Base-by-base conservation (phyloP, 805 yeast species). In the Lachancea sp. region DNA sequence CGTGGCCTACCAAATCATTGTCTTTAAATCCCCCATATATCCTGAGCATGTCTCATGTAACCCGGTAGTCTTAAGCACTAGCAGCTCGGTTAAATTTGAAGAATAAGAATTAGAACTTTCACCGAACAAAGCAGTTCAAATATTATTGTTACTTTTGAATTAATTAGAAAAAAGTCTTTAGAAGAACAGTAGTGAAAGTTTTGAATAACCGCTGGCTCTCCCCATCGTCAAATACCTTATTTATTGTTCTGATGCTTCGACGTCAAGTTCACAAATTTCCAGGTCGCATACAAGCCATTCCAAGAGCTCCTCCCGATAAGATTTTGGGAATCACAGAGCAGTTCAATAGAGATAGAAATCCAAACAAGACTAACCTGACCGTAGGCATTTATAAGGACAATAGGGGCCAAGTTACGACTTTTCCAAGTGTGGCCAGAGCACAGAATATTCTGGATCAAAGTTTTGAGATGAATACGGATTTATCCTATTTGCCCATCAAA, bases 321-420 rank as follows among this genome's bases (percentile, higher is more conserved):
- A 87, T 88, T 56, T 64, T 82, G 49, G 87, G 96, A 26, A 74
- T 87, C 51, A 75, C 86, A 33, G 88, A 80, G 55, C 77, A 82
- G 25, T 90, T 69, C 72, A 74, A 73, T 58, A 69, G 69, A 45
- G 97, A 89, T 63, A 29, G 68, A 17, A 76, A 77, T 61, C 64
- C 77, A 8, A 54, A 64, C 13, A 82, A 77, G 58, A 72, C 76
- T 47, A 76, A 77, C 60, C 45, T 67, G 22, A 63, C 69, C 7
- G 70, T 66, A 9, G 71, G 71, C 8, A 96, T 96, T n/a, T 90
- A 90, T 67, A 77, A 96, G 60, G 95, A 87, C 62, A 76, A 77
- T 55, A 47, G 64, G 13, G 97, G 97, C 29, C 75, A 77, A 63
- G 64, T 59, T 17, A 51, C 60, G 3, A 56, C 63, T 1, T 51